A percentile compares a stretch with the other conserved stretches of the same genome.
Conservation (phyloP, 2,329 filamentous ascomycete genomes). For the Beauveria medogensis region DNA sequence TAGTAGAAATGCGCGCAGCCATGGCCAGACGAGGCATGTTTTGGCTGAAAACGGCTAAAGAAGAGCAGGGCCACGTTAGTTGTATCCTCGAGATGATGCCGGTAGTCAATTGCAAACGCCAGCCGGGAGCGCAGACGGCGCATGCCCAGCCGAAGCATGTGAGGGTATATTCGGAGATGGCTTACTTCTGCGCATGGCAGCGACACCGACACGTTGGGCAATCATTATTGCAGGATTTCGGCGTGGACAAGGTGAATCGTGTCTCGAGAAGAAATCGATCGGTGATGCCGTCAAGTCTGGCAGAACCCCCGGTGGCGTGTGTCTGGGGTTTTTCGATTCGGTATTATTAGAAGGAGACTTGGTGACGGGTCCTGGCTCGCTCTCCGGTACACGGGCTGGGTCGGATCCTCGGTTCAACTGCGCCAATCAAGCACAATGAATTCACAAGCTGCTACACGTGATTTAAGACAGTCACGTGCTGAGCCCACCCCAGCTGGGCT, state of each 20-base stretch:
- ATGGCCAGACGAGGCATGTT: constrained; percentile 39
- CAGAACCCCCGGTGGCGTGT: background rate
- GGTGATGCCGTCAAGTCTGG: constrained; percentile 14
- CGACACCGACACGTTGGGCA: constrained; percentile 48
- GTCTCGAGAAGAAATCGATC: constrained; percentile 5
- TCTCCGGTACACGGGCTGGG: constrained; percentile 16
- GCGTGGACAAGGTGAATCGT: constrained; percentile 16
- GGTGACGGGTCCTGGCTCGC: constrained; percentile 10
- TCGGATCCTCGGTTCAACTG: constrained; percentile 37
- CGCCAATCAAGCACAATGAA: constrained; percentile 31
- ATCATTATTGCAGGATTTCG: constrained; percentile 33
- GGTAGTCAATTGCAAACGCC: background rate
- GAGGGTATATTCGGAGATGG: constrained; percentile 7
- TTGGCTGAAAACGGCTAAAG: constrained; percentile 31
- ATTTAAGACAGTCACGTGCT: constrained; percentile 1
- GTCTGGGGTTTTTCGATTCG: background rate
- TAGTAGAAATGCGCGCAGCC: constrained; percentile 32
- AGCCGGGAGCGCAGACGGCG: background rate
- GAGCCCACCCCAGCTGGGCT: background rate
- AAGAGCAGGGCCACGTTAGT: background rate
- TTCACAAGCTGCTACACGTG: constrained; percentile 31
- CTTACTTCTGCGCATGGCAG: constrained; percentile 52
- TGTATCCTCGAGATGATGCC: background rate
- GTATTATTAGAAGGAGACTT: constrained; percentile 1
- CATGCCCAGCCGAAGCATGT: background rate